Evolutionary conservation across 2,329 filamentous ascomycete genomes (phyloP).

Genomic region (Bipolaris zeicola): DNA sequence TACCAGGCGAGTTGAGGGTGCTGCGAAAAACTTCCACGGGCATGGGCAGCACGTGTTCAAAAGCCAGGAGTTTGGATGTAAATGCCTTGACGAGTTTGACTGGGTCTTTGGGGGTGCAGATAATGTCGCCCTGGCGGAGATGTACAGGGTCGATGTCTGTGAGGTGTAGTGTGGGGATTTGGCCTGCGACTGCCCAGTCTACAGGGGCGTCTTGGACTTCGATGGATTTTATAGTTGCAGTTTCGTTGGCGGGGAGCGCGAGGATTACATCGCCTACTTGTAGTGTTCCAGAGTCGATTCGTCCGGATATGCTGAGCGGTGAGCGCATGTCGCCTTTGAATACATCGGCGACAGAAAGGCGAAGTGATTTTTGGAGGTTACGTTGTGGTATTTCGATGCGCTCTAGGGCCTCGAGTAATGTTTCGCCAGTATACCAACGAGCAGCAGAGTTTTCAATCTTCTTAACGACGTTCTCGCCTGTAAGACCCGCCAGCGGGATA

Average conservation of each 20-base stretch:
- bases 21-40: constrained; percentile 87
- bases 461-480: constrained; percentile 81
- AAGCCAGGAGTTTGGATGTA: constrained; percentile 82
- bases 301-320: constrained; percentile 82
- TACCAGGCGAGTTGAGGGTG: constrained; percentile 76
- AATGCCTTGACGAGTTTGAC: constrained; percentile 75
- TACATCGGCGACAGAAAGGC: constrained; percentile 86
- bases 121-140: constrained; percentile 77
- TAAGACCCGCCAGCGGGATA: constrained; percentile 86
- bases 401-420: constrained; percentile 83
- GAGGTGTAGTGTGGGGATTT: constrained; percentile 85
- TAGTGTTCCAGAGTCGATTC: constrained; percentile 80
- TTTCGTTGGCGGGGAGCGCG: constrained; percentile 80
- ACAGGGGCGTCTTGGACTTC: constrained; percentile 73
- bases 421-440: constrained; percentile 80
- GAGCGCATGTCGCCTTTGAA: constrained; percentile 80
- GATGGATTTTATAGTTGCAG: constrained; percentile 79
- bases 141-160: constrained; percentile 83
- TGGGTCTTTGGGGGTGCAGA: constrained; percentile 73
- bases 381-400: constrained; percentile 74
- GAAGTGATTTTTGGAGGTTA: constrained; percentile 76
- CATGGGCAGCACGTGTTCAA: constrained; percentile 89
- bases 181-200: constrained; percentile 92
- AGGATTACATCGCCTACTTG: constrained; percentile 83
- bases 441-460: constrained; percentile 58